A percentile compares a stretch with the other conserved stretches of the same genome.
Conservation (phyloP, 2,329 filamentous ascomycete species). For the Aspergillus persii region DNA sequence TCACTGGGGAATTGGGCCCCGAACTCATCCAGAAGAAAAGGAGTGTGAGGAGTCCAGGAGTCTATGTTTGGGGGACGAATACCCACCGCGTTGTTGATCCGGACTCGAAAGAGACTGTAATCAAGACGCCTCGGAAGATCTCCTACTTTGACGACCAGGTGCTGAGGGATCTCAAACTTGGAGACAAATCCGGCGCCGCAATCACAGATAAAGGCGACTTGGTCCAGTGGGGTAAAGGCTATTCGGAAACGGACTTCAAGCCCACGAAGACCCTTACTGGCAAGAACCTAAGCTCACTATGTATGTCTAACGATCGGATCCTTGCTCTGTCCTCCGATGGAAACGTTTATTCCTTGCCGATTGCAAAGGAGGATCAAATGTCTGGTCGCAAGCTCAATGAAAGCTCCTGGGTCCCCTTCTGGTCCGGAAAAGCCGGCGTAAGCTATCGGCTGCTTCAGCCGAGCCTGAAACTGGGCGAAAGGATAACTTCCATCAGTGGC, state of each 20-base stretch:
- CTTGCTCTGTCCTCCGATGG: conserved; percentile 74
- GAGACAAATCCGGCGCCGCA: conserved; percentile 77
- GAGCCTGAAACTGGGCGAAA: conserved; percentile 66
- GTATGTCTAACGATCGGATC: conserved; percentile 78
- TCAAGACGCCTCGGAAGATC: conserved; percentile 79
- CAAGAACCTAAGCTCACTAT: conserved; percentile 74
- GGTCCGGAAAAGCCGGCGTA: conserved; percentile 57
- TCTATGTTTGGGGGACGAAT: conserved; percentile 94
- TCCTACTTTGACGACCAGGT: conserved; percentile 79
- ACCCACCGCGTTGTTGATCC: conserved; percentile 80
- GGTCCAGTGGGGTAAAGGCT: conserved; percentile 85
- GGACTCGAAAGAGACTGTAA: conserved; percentile 68
- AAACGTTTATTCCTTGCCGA: conserved; percentile 79
- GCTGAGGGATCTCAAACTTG: conserved; percentile 82
- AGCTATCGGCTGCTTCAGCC: conserved; percentile 74
- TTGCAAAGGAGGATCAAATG: conserved; percentile 69
- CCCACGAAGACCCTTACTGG: conserved; percentile 74
- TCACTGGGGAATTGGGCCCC: conserved; percentile 68
- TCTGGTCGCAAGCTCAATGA: conserved; percentile 64
- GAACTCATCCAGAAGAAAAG: conserved; percentile 85
- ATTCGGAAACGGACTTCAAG: conserved; percentile 60
- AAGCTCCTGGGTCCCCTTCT: conserved; percentile 71
- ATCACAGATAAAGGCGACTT: conserved; percentile 85
- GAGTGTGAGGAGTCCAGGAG: conserved; percentile 77
- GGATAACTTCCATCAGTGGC: conserved; percentile 68